phyloP scores from a whole-genome alignment of 1,139 yeast genomes.

The Meyerozyma athensensis region DNA sequence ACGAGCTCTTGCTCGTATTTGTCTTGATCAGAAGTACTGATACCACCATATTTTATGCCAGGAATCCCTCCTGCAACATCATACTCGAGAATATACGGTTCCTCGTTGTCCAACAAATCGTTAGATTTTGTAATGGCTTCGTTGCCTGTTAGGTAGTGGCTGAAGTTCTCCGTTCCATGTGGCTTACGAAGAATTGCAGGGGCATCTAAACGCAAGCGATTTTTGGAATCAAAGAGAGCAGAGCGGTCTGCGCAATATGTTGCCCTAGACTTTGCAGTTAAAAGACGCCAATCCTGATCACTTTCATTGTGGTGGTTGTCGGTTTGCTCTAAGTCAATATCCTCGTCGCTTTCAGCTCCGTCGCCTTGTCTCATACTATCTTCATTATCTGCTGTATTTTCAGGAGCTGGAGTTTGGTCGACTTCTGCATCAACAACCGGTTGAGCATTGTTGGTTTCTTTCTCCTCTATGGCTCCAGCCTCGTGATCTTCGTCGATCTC shows the following conservation, averaged over 20 bases:
- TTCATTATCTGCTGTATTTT: conserved; percentile 19
- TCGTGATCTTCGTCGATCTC: conserved; percentile 1
- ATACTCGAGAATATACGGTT: conserved; percentile 74
- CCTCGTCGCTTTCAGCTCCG: conserved; percentile 12
- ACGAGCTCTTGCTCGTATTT: conserved; percentile 47
- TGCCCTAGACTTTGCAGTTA: conserved; percentile 77
- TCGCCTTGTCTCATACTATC: conserved; percentile 18
- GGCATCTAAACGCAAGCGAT: conserved; percentile 57
- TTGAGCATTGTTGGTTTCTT: not conserved
- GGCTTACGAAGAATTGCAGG: conserved; percentile 64
- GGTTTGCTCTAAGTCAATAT: conserved; percentile 27
- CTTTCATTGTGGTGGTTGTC: conserved; percentile 22
- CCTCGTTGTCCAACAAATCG: conserved; percentile 53
- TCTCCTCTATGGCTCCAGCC: too few species aligned
- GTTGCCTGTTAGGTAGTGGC: conserved; percentile 41
- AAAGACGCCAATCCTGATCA: conserved; percentile 68
- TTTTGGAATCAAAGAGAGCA: conserved; percentile 54
- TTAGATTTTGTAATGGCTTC: conserved; percentile 38
- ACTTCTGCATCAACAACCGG: conserved; percentile 3
- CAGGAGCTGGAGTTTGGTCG: conserved; percentile 8
- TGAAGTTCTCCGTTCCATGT: conserved; percentile 53
- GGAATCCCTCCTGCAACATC: conserved; percentile 83
- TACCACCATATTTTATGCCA: conserved; percentile 50
- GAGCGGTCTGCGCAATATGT: conserved; percentile 69
- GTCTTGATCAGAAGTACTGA: conserved; percentile 44